Percentiles rank a stretch among this genome's conserved stretches.
These are phyloP conservation scores for Quercus berberidifolia DNA, from an alignment of 306 rosid species.

Conservation along the genomic window DNA sequence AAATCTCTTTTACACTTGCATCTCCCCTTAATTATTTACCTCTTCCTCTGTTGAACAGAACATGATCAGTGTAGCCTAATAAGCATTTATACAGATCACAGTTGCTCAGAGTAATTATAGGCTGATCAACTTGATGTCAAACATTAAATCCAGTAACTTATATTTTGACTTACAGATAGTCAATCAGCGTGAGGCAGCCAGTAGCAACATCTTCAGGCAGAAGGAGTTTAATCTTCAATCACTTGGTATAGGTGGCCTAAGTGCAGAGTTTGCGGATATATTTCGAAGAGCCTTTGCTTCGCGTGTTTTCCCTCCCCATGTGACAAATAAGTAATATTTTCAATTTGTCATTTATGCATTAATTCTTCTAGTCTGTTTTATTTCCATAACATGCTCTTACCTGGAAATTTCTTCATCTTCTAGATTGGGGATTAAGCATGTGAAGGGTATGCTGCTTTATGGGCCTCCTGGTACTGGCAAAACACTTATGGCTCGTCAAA, in stretches of 20 bases:
- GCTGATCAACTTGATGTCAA: constrained; percentile 6
- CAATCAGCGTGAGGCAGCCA: constrained; percentile 91
- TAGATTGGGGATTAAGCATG: constrained; percentile 98
- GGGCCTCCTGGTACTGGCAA: constrained; percentile 99
- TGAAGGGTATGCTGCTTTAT: constrained; percentile 93
- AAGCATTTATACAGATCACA: constrained; percentile 8
- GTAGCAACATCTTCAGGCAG: constrained; percentile 83
- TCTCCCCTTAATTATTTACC: not conserved
- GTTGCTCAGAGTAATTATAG: not conserved
- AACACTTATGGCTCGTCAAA: constrained; percentile 99
- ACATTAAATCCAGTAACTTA: not conserved
- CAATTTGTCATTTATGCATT: constrained; percentile 10
- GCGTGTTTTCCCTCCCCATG: constrained; percentile 97
- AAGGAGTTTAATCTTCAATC: constrained; percentile 92
- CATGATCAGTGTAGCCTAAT: not conserved
- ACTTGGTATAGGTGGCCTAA: constrained; percentile 92
- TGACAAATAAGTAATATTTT: constrained; percentile 74
- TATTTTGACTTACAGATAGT: constrained; percentile 57
- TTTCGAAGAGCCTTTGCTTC: constrained; percentile 99
- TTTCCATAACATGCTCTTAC: constrained; percentile 24
- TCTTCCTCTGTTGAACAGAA: no score
- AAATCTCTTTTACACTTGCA: not conserved
- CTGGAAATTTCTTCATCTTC: constrained; percentile 34
- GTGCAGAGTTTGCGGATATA: constrained; percentile 93
- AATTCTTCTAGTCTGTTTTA: constrained; percentile 13